Evolutionary conservation across 2,329 filamentous ascomycete genomes (phyloP).

Genomic region (Dactylellina parvicollis): DNA sequence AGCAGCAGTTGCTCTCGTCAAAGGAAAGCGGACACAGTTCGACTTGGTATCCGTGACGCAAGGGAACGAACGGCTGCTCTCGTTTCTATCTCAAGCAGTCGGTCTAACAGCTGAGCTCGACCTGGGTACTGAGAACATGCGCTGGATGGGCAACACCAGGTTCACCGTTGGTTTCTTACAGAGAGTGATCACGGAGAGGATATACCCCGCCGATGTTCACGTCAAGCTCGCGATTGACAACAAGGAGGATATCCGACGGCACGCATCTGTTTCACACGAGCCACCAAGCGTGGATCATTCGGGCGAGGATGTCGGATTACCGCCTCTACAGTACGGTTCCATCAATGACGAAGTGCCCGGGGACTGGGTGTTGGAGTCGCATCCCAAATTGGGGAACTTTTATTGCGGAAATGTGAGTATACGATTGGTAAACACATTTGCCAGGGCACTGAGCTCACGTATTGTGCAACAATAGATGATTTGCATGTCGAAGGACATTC

Average conservation of each 20-base stretch:
- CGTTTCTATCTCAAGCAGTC: slow-evolving; percentile 88
- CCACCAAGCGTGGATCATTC: slow-evolving; percentile 49
- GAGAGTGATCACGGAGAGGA: slow-evolving; percentile 76
- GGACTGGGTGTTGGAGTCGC: slow-evolving; percentile 78
- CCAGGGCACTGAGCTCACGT: neutral
- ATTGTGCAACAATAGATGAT: slow-evolving; percentile 75
- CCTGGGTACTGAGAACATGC: slow-evolving; percentile 85
- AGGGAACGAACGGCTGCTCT: slow-evolving; percentile 76
- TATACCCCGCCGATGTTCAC: slow-evolving; percentile 89
- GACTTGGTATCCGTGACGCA: slow-evolving; percentile 91
- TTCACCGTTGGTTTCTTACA: slow-evolving; percentile 88
- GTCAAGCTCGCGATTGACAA: slow-evolving; percentile 82
- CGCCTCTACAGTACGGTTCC: slow-evolving; percentile 80
- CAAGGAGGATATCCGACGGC: slow-evolving; percentile 74
- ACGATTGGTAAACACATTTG: no score
- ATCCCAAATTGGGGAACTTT: slow-evolving; percentile 86
- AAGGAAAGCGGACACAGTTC: slow-evolving; percentile 77
- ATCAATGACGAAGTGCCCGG: slow-evolving; percentile 78
- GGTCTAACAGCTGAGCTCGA: slow-evolving; percentile 92
- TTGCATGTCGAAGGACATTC: slow-evolving; percentile 85
- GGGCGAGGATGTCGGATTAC: slow-evolving; percentile 68
- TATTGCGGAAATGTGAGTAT: slow-evolving; percentile 83
- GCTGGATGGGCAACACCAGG: slow-evolving; percentile 88
- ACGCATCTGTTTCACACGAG: slow-evolving; percentile 59
- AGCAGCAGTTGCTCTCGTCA: slow-evolving; percentile 84